Conservation (phyloP, 371 early-diverging fungal species). For the Rhizopus microsporus region DNA sequence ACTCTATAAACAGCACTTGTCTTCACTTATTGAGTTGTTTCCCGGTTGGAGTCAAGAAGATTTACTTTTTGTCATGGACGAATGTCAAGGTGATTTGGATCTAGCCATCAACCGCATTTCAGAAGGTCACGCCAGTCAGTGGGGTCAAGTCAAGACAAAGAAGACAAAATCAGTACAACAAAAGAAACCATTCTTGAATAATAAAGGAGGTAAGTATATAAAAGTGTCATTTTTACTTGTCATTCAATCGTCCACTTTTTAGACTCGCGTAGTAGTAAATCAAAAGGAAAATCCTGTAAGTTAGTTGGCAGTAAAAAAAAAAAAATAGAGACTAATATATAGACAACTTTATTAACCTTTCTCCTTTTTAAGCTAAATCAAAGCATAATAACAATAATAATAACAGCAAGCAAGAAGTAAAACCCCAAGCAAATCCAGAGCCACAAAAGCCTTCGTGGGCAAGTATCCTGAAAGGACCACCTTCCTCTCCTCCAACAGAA, state of each 20-base stretch:
- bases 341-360: background rate
- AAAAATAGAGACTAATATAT: background rate
- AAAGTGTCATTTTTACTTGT: background rate
- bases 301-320: background rate
- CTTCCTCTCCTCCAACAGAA: background rate
- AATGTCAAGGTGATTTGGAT: slow-evolving; percentile 31
- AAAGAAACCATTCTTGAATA: slow-evolving; percentile 1
- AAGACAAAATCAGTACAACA: slow-evolving; percentile 16
- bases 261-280: too few species aligned
- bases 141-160: slow-evolving; percentile 30
- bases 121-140: slow-evolving; percentile 30
- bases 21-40: slow-evolving; percentile 25
- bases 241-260: too few species aligned
- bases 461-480: slow-evolving; percentile 22
- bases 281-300: too few species aligned
- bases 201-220: background rate
- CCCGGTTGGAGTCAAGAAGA: slow-evolving; percentile 29
- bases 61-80: slow-evolving; percentile 30
- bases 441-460: slow-evolving; percentile 33
- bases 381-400: background rate
- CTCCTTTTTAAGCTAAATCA: background rate
- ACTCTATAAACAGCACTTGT: slow-evolving; percentile 14
- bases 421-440: background rate
- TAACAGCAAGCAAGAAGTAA: slow-evolving; percentile 5
- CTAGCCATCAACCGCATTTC: slow-evolving; percentile 27